Evolutionary conservation across 1,284 basidiomycete species (phyloP).

Genomic region (Stereum hirsutum): DNA sequence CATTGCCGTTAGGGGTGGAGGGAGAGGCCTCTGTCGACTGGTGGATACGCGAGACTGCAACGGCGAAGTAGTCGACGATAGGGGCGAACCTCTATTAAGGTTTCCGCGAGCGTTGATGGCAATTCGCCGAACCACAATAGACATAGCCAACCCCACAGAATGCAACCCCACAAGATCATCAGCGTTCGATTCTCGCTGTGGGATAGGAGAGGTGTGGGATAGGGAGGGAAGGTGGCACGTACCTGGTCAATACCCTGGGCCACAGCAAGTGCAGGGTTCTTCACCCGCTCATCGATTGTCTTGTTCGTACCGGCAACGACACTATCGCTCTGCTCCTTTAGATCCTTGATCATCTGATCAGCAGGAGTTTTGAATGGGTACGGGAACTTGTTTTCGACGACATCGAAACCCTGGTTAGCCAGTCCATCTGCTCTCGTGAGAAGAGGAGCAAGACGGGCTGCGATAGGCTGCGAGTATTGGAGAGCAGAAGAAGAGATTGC

Average conservation of each 20-base stretch:
- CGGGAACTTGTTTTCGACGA: slow-evolving; percentile 62
- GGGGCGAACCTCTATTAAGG: slow-evolving; percentile 52
- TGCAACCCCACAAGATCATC: slow-evolving; percentile 4
- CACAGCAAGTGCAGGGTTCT: slow-evolving; percentile 49
- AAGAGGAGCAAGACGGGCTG: slow-evolving; percentile 53
- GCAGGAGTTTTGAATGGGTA: slow-evolving; percentile 67
- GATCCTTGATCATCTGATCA: slow-evolving; percentile 55
- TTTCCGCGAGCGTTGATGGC: no score
- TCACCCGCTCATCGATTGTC: slow-evolving; percentile 56
- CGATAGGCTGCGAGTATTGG: slow-evolving; percentile 54
- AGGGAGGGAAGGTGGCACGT: slow-evolving; percentile 16
- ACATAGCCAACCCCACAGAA: no score
- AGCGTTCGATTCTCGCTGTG: background rate
- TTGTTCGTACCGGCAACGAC: slow-evolving; percentile 51
- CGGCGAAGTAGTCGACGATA: slow-evolving; percentile 61
- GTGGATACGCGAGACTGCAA: slow-evolving; percentile 45
- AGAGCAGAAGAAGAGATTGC: slow-evolving; percentile 48
- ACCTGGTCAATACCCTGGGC: slow-evolving; percentile 70
- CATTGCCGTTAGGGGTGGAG: background rate
- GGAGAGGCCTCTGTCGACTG: slow-evolving; percentile 13
- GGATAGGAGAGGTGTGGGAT: background rate
- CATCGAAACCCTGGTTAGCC: slow-evolving; percentile 68
- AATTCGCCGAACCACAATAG: no score
- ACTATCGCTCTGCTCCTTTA: slow-evolving; percentile 46
- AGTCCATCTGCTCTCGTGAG: slow-evolving; percentile 50